Evolutionary conservation across 2,329 filamentous ascomycete genomes (phyloP), one percentile per base, ranked within the genome.

Genomic region (Aspergillus neoniger): DNA sequence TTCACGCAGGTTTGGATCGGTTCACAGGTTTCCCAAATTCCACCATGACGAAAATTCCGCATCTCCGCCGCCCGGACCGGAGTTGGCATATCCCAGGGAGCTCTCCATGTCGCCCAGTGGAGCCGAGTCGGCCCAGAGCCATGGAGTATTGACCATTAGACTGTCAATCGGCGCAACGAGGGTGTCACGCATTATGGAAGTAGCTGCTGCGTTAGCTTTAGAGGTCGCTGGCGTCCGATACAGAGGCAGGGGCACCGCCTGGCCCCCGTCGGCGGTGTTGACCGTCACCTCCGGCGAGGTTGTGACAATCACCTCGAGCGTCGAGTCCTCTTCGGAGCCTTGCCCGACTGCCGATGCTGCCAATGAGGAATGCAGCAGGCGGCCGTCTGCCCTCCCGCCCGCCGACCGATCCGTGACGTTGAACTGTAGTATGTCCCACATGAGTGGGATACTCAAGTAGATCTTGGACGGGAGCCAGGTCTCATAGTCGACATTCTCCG

Each of bases 391-490:
- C 1, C 72, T 69, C 12, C 77, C 75, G 5, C 73, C 74, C 1
- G 74, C 68, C 17, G 54, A 43, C 14, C 41, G 30, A 39, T 78
- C 74, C 0, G 76, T 70, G 7, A 72, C 73, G 65, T 79, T 81
- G 66, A 83, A 79, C 57, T 82, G 80, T 4, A 84, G 68, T 9
- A 83, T 79, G 39, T 82, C 79, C 82, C 82, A 83, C 82, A 83
- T 83, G 4, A 84, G 65, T 1, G 80, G 80, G 0, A 83, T 80
- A 60, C 80, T 83, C 38, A 84, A 80, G 63, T 83, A 80, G 50
- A 83, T 83, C 51, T 81, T 80, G 21, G 80, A 82, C 0, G 82
- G 82, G 71, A 82, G 79, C 82, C 82, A 83, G 64, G 83, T 80
- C 59, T 82, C 80, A 12, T 57, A 52, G 14, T 82, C 80, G 59